Evolutionary conservation across 73 alveolate genomes (phyloP), one percentile per base, ranked within the genome.

Genomic region (Paramecium octaurelia): DNA sequence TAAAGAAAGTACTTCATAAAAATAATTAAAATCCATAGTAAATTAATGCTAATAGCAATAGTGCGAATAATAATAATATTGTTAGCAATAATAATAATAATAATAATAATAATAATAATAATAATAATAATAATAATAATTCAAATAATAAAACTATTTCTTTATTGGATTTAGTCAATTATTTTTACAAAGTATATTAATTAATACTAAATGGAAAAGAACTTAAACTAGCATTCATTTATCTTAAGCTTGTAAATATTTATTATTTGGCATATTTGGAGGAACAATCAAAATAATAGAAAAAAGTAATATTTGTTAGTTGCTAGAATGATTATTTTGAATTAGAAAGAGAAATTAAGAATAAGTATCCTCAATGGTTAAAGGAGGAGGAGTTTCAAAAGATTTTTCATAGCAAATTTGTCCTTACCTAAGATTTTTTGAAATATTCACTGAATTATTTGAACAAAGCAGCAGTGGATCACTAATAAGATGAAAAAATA

Each of bases 301-400:
- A 80, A 35, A 80, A 80, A 80, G 75, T 80, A 3, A 24, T 23
- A 0, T 80, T 44, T 35, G 20, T 44, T n/a, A 24, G 75, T 23
- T 80, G 91, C 14, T 23, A 80, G 31, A 80, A 80, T 80, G 91
- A 80, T 23, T 80, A 31, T 80, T 80, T 80, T 80, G 70, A 80
- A 43, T 43, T 80, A 23, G 91, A 80, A 80, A 80, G 75, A 6
- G 70, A 80, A 24, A 80, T 80, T 5, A 80, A 48, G 29, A 23
- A 11, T 42, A 48, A 80, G 6, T 27, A 80, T 80, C 48, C 76
- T 20, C 50, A n/a, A 8, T 44, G 43, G 43, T 43, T 80, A 6
- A 42, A 80, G 21, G 91, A 80, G 23, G 91, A 80, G 24, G 70
- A 42, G 27, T 80, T 80, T 80, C 20, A 80, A 43, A 80, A 80